phyloP scores from a whole-genome alignment of 2,329 filamentous ascomycete species.

The Fusarium xylarioides region DNA sequence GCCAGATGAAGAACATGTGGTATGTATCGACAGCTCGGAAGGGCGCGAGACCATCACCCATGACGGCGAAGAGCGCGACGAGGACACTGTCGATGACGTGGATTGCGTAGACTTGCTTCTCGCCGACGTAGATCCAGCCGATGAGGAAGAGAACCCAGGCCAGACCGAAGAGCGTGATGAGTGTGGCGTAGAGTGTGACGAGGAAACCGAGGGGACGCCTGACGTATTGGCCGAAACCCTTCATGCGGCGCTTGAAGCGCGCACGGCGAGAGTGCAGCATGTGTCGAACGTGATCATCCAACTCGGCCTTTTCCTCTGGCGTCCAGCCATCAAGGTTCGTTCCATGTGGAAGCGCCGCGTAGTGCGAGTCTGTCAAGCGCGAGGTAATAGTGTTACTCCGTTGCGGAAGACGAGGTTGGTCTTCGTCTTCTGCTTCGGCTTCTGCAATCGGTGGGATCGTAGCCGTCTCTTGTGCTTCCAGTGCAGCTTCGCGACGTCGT shows the following conservation, averaged over 20 bases:
- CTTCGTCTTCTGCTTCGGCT: neutral
- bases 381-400: conserved; percentile 71
- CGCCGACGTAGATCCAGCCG: conserved; percentile 86
- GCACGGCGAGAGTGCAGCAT: conserved; percentile 85
- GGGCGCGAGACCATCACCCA: conserved; percentile 75
- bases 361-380: conserved; percentile 73
- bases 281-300: conserved; percentile 88
- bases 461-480: neutral
- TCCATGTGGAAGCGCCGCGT: conserved; percentile 82
- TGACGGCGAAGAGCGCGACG: conserved; percentile 75
- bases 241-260: conserved; percentile 80
- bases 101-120: conserved; percentile 73
- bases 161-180: conserved; percentile 85
- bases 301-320: conserved; percentile 74
- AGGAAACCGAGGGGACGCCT: conserved; percentile 80
- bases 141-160: conserved; percentile 94
- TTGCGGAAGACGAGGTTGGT: conserved; percentile 41
- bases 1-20: conserved; percentile 84
- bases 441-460: conserved; percentile 8
- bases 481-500: conserved; percentile 25
- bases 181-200: conserved; percentile 82
- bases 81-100: conserved; percentile 77
- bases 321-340: conserved; percentile 78
- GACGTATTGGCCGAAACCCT: conserved; percentile 83
- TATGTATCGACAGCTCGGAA: conserved; percentile 86